Base-by-base conservation (phyloP, 2,329 filamentous ascomycete species). In the Ascochyta pisi region DNA sequence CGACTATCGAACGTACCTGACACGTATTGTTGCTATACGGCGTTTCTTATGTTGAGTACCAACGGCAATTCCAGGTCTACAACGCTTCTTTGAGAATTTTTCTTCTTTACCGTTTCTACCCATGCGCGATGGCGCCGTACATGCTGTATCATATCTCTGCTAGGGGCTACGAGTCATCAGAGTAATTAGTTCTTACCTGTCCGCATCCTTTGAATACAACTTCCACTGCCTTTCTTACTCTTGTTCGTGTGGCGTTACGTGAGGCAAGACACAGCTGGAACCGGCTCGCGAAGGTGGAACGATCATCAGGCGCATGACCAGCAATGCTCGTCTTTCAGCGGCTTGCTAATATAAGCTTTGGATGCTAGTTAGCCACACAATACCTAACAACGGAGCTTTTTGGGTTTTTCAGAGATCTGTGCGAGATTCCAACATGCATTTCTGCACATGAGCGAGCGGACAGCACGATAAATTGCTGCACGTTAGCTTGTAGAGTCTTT, bases 81-180 rank as follows among this genome's bases (percentile, higher is more conserved):
- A 33, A 10, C 19, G 22, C 38, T 43, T 19, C 24, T 26, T 26
- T 6, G 8, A 8, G 5, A 1, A 6, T 26, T 26, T 26, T 26
- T 26, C 8, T 26, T 42, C 27, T 12, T 43, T 13, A 42, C 47
- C 33, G 38, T 23, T 45, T 39, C 38, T 43, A 22, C 22, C 6
- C 34, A 26, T n/a, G 33, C 43, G 33, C 31, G 7, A 49, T 45
- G 8, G 51, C 33, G 38, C 53, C 47, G 47, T 56, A 38, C 46
- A 38, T 55, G 26, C 47, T 56, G 47, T 51, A 51, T 16, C 37
- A 39, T 47, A 56, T 39, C 47, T 42, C 47, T 51, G 12, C n/a
- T 26, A 47, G 38, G 37, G 23, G 22, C 34, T n/a, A 24, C 38
- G 19, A 33, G 40, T 3, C 53, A 51, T 51, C 38, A 19, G 23